Base-by-base conservation (phyloP, 257 asterid genomes). In the Solanum etuberosum region DNA sequence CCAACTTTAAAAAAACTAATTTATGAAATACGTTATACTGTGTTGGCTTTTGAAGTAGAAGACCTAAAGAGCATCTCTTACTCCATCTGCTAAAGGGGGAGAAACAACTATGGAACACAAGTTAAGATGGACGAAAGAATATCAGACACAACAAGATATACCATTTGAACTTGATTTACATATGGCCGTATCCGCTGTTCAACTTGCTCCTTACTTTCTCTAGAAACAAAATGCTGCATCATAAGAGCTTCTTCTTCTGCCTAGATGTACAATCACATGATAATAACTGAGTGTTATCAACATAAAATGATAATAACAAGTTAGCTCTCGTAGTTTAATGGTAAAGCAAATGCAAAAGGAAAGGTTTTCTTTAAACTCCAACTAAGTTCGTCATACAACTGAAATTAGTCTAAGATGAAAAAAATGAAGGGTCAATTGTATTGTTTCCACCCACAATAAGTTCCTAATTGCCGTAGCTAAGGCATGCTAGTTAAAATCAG, bases 201-300 rank as follows among this genome's bases (percentile, higher is more conserved):
- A 54, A 96, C 88, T 89, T 89, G 91, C 90, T 90, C 92, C 88
- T 89, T 94, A 85, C 90, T 92, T 87, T 93, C 96, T 88, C 89
- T 90, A 42, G 93, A 88, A 88, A 89, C 93, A 88, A 91, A 91
- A 82, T 92, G 95, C 88, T 96, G 98, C 98, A 91, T 93, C 98
- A 94, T 94, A 77, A 95, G 90, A 54, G 98, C 97, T 38, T 96
- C 99, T 92, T 96, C 98, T 93, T 94, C 98, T 9, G 96, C 99
- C 99, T 96, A 92, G 31, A 88, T 18, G 40, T 88, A 90, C 40
- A 90, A 72, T 54, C n/a, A 86, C 25, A 78, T 12, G 67, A 83
- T 83, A 42, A 57, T 76, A 81, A 80, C 3, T 29, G 57, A 59
- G 61, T 43, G n/a, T 46, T 86, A 16, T 61, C 14, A 59, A 10